Conservation (phyloP, 2,329 filamentous ascomycete species). For the Pseudocercospora vitis region DNA sequence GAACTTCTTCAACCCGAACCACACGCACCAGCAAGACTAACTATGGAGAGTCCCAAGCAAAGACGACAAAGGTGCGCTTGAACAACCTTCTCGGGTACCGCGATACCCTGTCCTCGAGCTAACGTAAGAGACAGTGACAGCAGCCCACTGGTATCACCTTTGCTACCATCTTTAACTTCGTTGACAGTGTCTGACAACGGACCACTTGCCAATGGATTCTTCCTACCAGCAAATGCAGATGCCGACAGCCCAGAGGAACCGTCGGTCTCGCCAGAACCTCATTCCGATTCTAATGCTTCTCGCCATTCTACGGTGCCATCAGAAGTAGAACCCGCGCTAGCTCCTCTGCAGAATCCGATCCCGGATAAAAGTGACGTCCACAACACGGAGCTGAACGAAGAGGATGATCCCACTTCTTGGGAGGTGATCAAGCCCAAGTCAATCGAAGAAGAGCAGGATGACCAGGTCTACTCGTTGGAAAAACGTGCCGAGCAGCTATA, state of each 20-base stretch:
- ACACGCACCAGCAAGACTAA: not conserved
- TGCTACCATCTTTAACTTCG: not conserved
- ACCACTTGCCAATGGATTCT: not conserved
- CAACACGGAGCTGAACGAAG: conserved; percentile 12
- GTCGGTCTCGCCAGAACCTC: not conserved
- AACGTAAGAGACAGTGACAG: not conserved
- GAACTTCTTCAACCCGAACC: conserved; percentile 13
- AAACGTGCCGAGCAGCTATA: conserved; percentile 18
- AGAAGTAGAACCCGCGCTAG: conserved; percentile 11
- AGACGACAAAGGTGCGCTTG: conserved; percentile 6
- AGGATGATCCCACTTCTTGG: conserved; percentile 21
- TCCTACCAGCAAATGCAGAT: not conserved
- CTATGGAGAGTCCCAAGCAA: conserved; percentile 4
- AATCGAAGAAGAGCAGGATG: not conserved
- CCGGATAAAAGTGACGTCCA: conserved; percentile 13
- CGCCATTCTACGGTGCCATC: not conserved
- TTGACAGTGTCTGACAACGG: not conserved
- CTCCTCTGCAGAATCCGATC: conserved; percentile 13
- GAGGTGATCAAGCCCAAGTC: conserved; percentile 18
- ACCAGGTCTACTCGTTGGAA: conserved; percentile 17
- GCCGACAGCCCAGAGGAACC: not conserved
- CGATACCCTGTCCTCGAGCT: too few relatives aligned
- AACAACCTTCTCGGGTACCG: too few relatives aligned
- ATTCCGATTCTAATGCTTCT: conserved; percentile 5
- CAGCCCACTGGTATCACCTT: not conserved